These are phyloP conservation scores for Saccharomycopsis fermentans DNA, from an alignment of 805 yeast genomes.

Conservation along the genomic window DNA sequence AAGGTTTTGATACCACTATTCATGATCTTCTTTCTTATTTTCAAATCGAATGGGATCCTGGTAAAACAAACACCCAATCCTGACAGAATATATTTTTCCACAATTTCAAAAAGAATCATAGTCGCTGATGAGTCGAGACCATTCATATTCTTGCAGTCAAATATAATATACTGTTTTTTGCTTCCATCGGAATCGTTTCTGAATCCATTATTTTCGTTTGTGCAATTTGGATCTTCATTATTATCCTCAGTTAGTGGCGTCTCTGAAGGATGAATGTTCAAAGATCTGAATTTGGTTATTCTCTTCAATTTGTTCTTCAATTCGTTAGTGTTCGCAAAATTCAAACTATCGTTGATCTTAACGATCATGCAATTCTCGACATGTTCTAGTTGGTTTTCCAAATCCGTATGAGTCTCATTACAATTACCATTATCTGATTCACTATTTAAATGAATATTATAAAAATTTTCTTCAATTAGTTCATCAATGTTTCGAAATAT, in stretches of 20 bases:
- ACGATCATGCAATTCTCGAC: slow-evolving; percentile 70
- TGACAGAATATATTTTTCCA: slow-evolving; percentile 35
- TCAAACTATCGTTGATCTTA: slow-evolving; percentile 78
- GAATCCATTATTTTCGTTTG: neutral
- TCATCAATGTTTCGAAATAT: slow-evolving; percentile 32
- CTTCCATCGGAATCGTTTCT: slow-evolving; percentile 37
- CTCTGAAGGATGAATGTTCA: slow-evolving; percentile 56
- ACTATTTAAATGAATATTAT: slow-evolving; percentile 10
- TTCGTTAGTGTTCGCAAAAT: slow-evolving; percentile 79
- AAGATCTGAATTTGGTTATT: slow-evolving; percentile 69
- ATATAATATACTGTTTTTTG: slow-evolving; percentile 44
- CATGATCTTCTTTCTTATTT: slow-evolving; percentile 23
- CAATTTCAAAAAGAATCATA: slow-evolving; percentile 53
- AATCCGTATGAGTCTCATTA: neutral
- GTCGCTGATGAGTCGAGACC: slow-evolving; percentile 72
- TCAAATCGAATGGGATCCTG: slow-evolving; percentile 24
- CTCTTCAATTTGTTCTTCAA: slow-evolving; percentile 56
- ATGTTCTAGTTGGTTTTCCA: slow-evolving; percentile 26
- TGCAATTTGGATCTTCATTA: neutral
- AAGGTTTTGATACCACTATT: slow-evolving; percentile 24
- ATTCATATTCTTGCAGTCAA: slow-evolving; percentile 78
- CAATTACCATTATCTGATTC: neutral
- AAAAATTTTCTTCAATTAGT: slow-evolving; percentile 18
- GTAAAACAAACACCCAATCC: slow-evolving; percentile 26
- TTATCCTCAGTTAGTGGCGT: slow-evolving; percentile 20